A percentile compares a stretch with the other conserved stretches of the same genome.
phyloP scores from a whole-genome alignment of 1,284 basidiomycete species.

The Trametes pubescens region DNA sequence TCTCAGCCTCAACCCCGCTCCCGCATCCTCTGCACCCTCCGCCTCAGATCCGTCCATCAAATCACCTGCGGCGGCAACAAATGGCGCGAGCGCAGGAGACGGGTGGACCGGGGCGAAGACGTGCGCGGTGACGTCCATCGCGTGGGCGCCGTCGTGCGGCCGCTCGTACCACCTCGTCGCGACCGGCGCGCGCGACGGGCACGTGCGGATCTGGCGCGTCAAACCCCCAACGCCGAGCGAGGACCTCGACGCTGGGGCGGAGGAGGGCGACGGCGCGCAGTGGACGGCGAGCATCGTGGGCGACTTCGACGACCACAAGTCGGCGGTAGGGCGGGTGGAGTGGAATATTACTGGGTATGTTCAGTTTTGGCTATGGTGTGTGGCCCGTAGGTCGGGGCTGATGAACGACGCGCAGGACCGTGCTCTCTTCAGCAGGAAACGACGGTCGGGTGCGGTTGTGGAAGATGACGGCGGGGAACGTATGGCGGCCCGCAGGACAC shows the following conservation, averaged over 20 bases:
- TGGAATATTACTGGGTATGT: conserved; percentile 90
- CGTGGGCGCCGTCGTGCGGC: conserved; percentile 93
- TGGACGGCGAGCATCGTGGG: conserved; percentile 83
- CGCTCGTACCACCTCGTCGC: conserved; percentile 92
- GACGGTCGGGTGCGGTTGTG: conserved; percentile 90
- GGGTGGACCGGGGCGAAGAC: conserved; percentile 47
- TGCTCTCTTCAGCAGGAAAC: conserved; percentile 88
- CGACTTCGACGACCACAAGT: conserved; percentile 89
- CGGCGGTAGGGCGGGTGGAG: conserved; percentile 73
- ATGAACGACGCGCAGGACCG: conserved; percentile 62
- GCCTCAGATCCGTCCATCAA: conserved; percentile 24
- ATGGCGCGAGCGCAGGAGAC: conserved; percentile 1
- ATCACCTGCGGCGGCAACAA: conserved; percentile 11
- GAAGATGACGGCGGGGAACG: conserved; percentile 81
- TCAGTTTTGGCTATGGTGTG: conserved; percentile 25
- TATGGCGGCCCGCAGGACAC: conserved; percentile 81
- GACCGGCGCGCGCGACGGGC: conserved; percentile 86
- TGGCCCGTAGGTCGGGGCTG: conserved; percentile 1
- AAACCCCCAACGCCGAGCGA: conserved; percentile 55
- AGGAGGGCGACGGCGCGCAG: conserved; percentile 49
- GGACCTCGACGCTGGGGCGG: conserved; percentile 44
- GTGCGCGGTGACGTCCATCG: conserved; percentile 78
- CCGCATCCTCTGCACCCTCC: conserved; percentile 41
- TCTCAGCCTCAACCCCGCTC: conserved; percentile 45
- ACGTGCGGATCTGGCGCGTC: conserved; percentile 88